A percentile compares a stretch with the other conserved stretches of the same genome.
Evolutionary conservation across 805 yeast species (phyloP).

Genomic region (Barnettozyma sucrosica): DNA sequence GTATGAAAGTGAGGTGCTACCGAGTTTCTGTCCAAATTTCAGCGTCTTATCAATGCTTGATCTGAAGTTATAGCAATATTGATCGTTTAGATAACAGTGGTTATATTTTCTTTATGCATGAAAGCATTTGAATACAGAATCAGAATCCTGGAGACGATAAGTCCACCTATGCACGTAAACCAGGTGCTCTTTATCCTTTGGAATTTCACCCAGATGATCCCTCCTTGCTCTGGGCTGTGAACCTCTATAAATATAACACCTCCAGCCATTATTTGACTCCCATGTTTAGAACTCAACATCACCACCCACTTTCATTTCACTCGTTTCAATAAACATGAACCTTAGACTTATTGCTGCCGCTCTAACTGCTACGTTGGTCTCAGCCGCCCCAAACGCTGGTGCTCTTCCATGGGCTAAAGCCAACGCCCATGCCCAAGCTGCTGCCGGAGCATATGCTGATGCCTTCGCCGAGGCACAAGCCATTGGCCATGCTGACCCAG

Average conservation of each 20-base stretch:
- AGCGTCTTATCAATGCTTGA: background rate
- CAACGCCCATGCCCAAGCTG: constrained; percentile 16
- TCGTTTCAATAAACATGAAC: constrained; percentile 1
- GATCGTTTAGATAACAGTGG: background rate
- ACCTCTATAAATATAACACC: background rate
- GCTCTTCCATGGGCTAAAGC: constrained; percentile 20
- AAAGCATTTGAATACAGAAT: background rate
- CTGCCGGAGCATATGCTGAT: constrained; percentile 18
- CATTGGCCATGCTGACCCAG: constrained; percentile 19
- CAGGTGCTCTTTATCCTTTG: background rate
- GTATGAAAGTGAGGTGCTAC: background rate
- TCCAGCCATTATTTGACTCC: too few species aligned
- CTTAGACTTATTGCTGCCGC: constrained; percentile 2
- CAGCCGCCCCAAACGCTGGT: constrained; percentile 11
- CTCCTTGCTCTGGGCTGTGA: background rate
- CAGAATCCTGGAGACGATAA: background rate
- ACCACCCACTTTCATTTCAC: background rate
- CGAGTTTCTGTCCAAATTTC: background rate
- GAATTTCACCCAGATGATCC: background rate
- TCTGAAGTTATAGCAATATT: too few species aligned
- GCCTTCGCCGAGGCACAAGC: constrained; percentile 20
- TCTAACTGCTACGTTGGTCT: constrained; percentile 8
- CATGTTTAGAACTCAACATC: background rate
- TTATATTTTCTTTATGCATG: background rate
- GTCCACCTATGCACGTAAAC: background rate